Conservation (phyloP, 768 basidiomycete genomes). For the Xanthoconium stramineum region DNA sequence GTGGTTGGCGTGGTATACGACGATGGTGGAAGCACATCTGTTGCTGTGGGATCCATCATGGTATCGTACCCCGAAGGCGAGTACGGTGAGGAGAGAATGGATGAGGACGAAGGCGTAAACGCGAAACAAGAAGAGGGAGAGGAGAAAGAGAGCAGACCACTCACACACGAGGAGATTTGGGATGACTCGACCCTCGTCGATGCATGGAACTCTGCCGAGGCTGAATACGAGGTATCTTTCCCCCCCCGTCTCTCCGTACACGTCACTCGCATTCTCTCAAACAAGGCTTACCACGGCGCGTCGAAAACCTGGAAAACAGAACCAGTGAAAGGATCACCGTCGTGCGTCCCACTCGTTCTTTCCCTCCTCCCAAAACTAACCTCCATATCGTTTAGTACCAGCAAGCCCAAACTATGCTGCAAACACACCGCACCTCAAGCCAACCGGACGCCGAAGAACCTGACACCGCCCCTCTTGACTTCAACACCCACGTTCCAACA, state of each 20-base stretch:
- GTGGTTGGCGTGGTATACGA: conserved; percentile 31
- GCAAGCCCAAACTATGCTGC: background rate
- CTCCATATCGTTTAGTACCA: background rate
- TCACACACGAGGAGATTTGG: conserved; percentile 78
- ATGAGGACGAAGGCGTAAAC: conserved; percentile 22
- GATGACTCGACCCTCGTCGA: conserved; percentile 80
- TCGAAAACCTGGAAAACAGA: conserved; percentile 70
- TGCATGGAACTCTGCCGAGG: conserved; percentile 82
- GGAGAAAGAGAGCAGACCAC: conserved; percentile 54
- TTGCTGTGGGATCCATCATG: too few species aligned
- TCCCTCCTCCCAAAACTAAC: background rate
- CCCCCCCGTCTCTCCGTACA: background rate
- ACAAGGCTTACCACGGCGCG: conserved; percentile 61
- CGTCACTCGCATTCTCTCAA: background rate
- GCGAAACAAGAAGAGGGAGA: conserved; percentile 38
- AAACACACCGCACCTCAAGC: background rate
- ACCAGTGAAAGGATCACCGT: conserved; percentile 63
- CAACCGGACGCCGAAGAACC: conserved; percentile 25
- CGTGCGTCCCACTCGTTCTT: conserved; percentile 46
- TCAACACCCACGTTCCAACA: conserved; percentile 65
- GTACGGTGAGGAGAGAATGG: conserved; percentile 21
- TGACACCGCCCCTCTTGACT: conserved; percentile 65
- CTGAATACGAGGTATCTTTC: conserved; percentile 63
- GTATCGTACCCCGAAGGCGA: conserved; percentile 5
- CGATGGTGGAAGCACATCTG: conserved; percentile 14